Conservation (phyloP, 129 eudicot genomes). For the Tagetes erecta region DNA sequence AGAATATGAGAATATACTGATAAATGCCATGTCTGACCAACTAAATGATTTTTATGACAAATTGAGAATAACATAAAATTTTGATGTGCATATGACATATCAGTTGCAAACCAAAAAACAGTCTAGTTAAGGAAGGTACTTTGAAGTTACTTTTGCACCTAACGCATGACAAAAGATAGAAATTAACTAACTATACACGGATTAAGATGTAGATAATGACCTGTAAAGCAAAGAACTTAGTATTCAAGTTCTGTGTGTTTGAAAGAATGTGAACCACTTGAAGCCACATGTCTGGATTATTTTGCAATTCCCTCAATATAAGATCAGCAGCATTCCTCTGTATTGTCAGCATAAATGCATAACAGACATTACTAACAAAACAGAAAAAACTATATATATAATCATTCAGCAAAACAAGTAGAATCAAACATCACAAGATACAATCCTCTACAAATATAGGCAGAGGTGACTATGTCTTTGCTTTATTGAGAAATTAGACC, state of each 20-base stretch:
- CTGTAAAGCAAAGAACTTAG: slow-evolving; percentile 96
- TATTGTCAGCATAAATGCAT: neutral
- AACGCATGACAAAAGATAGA: neutral
- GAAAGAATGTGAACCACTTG: slow-evolving; percentile 98
- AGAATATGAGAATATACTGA: neutral
- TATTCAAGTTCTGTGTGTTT: slow-evolving; percentile 70
- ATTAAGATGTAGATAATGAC: slow-evolving; percentile 28
- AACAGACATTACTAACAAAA: neutral
- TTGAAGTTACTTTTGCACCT: neutral
- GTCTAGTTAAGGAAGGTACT: no score
- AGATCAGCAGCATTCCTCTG: slow-evolving; percentile 98
- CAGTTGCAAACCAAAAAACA: no score
- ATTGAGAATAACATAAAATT: no score
- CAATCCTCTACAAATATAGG: no score
- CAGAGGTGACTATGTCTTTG: no score
- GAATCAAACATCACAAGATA: no score
- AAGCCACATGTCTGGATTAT: slow-evolving; percentile 98
- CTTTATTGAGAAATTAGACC: no score
- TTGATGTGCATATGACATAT: no score
- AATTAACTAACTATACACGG: neutral
- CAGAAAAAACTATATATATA: no score
- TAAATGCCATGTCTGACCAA: neutral
- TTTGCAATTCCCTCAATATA: slow-evolving; percentile 85
- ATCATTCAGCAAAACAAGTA: no score
- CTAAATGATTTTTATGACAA: no score